Percentiles rank a stretch among this genome's conserved stretches.
Conservation (phyloP, 352 stramenopile species). For the Globisporangium sylvaticum region DNA sequence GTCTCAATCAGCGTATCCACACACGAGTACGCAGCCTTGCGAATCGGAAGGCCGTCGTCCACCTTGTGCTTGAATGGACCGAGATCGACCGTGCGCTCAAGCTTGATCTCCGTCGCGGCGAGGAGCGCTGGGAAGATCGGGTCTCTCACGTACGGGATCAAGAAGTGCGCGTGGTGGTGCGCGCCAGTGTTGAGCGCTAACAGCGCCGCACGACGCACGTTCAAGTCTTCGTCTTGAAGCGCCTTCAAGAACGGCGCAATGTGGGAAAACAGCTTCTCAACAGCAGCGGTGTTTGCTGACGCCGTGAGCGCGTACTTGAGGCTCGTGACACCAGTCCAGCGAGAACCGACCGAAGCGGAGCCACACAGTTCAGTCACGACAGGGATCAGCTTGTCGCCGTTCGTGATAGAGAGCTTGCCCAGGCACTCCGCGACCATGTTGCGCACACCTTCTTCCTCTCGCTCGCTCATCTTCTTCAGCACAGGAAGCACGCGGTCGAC, state of each 20-base stretch:
- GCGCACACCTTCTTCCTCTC: constrained; percentile 93
- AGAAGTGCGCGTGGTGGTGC: constrained; percentile 90
- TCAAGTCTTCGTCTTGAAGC: constrained; percentile 94
- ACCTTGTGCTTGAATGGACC: constrained; percentile 99
- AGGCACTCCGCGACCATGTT: constrained; percentile 98
- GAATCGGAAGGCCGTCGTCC: constrained; percentile 80
- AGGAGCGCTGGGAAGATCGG: constrained; percentile 91
- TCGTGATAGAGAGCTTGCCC: constrained; percentile 91
- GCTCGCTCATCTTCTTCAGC: constrained; percentile 89
- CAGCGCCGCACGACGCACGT: constrained; percentile 92
- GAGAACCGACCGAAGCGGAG: constrained; percentile 46
- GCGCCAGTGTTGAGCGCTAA: constrained; percentile 95
- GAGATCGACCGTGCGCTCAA: constrained; percentile 96
- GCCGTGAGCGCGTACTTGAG: constrained; percentile 88
- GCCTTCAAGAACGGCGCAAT: constrained; percentile 91
- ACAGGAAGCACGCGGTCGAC: constrained; percentile 91
- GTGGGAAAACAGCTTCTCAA: constrained; percentile 52
- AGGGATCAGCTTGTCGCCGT: constrained; percentile 86
- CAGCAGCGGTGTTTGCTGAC: constrained; percentile 26
- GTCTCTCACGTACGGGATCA: constrained; percentile 76
- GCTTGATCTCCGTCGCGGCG: constrained; percentile 89
- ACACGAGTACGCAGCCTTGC: constrained; percentile 92
- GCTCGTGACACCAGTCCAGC: constrained; percentile 91
- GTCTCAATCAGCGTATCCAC: constrained; percentile 95
- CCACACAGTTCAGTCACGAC: constrained; percentile 83